Conservation (phyloP, 2,329 filamentous ascomycete species). For the Nemania abortiva region DNA sequence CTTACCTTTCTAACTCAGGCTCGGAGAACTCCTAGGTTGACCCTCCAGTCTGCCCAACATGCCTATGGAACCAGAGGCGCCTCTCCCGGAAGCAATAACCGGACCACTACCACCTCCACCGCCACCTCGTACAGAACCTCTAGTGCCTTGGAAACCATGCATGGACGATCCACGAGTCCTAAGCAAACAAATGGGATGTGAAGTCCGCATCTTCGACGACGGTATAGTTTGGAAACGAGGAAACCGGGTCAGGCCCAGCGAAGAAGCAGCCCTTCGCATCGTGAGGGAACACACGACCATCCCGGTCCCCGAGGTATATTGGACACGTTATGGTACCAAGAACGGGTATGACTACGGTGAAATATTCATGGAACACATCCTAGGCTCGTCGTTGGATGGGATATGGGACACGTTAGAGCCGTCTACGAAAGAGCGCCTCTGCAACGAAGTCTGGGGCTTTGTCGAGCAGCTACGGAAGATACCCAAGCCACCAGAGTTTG, state of each 20-base stretch:
- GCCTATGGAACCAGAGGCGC: too few relatives aligned
- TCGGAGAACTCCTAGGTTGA: too few relatives aligned
- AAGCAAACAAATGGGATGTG: slow-evolving; percentile 15
- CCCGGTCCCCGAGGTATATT: slow-evolving; percentile 14
- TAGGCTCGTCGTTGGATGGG: background rate
- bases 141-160: slow-evolving; percentile 9
- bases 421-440: slow-evolving; percentile 12
- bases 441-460: slow-evolving; percentile 24
- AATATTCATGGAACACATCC: slow-evolving; percentile 18
- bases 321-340: background rate
- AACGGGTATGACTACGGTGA: background rate
- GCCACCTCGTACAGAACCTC: background rate
- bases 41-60: too few relatives aligned
- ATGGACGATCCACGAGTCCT: slow-evolving; percentile 10
- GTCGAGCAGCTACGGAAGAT: slow-evolving; percentile 18
- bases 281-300: slow-evolving; percentile 18
- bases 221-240: slow-evolving; percentile 2
- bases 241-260: background rate
- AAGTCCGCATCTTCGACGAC: slow-evolving; percentile 5
- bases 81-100: too few relatives aligned
- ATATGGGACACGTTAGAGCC: slow-evolving; percentile 8
- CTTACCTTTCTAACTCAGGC: too few relatives aligned
- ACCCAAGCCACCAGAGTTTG: slow-evolving; percentile 2
- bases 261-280: slow-evolving; percentile 15
- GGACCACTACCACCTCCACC: too few relatives aligned